phyloP scores from a whole-genome alignment of 1,284 basidiomycete genomes.

The Ustilago hordei region DNA sequence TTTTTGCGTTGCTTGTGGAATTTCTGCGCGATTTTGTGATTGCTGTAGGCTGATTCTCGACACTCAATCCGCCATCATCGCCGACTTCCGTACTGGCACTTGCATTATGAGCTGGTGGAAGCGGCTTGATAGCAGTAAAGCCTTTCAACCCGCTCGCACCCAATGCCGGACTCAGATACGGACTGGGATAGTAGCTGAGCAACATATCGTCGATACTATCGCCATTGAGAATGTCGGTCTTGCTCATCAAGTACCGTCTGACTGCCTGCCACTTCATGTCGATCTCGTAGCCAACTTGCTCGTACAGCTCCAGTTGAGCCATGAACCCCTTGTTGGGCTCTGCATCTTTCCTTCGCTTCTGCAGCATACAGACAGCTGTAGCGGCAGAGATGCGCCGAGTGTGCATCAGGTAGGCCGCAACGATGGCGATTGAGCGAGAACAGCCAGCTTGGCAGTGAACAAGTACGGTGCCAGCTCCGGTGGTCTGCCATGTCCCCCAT shows the following conservation, averaged over 20 bases:
- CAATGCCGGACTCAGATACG: slow-evolving; percentile 55
- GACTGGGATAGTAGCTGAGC: slow-evolving; percentile 69
- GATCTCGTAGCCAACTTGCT: slow-evolving; percentile 67
- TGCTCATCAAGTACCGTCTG: slow-evolving; percentile 69
- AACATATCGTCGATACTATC: slow-evolving; percentile 66
- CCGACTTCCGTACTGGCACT: background rate
- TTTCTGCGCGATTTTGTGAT: slow-evolving; percentile 11
- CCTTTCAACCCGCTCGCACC: slow-evolving; percentile 26
- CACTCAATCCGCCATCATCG: background rate
- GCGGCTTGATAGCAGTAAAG: slow-evolving; percentile 18
- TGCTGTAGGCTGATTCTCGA: background rate
- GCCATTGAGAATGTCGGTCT: slow-evolving; percentile 60
- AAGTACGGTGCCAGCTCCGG: slow-evolving; percentile 63
- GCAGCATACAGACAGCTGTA: slow-evolving; percentile 67
- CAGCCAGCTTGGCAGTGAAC: slow-evolving; percentile 71
- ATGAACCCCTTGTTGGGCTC: slow-evolving; percentile 69
- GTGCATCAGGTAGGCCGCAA: slow-evolving; percentile 70
- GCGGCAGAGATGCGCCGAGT: slow-evolving; percentile 59
- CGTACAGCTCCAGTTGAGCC: slow-evolving; percentile 69
- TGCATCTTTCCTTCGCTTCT: slow-evolving; percentile 57
- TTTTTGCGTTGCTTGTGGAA: slow-evolving; percentile 17
- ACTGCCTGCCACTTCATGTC: slow-evolving; percentile 69
- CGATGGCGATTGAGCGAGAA: slow-evolving; percentile 67
- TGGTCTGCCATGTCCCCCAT: slow-evolving; percentile 57
- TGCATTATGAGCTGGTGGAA: background rate